Base-by-base conservation (phyloP, 192 early-diverging fungal species). In the Coemansia sp. region DNA sequence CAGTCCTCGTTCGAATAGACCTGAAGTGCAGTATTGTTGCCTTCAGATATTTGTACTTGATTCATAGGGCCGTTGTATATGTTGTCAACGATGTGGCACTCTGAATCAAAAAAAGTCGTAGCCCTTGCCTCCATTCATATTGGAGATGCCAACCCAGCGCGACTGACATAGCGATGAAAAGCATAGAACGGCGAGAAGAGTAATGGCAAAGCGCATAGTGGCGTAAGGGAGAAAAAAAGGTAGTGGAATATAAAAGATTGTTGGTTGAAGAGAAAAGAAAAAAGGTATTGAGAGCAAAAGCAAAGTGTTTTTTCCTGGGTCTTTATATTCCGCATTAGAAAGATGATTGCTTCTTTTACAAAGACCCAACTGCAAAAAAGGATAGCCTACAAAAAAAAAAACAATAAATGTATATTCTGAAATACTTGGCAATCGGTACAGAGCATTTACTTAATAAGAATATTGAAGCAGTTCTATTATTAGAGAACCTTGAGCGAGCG, bases 331-430 rank as follows among this genome's bases (percentile, higher is more conserved):
- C 25, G 25, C 25, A 27, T 27, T 27, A 27, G 1, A 27, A 27
- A 27, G 25, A 27, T 27, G 25, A 27, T 27, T 27, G 25, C 25
- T 27, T 27, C 25, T 27, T 27, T 27, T 34, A 34, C 32, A 37
- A 37, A 37, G 94, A 27, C 89, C 86, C 10, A 97, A 97, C 65
- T 95, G 95, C 4, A 78, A 93, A 37, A 89, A 90, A 67, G 75
- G 66, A 3, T 45, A n/a, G n/a, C n/a, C n/a, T n/a, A n/a, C n/a
- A n/a, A n/a, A n/a, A n/a, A n/a, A n/a, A n/a, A n/a, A n/a, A n/a
- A n/a, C n/a, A n/a, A n/a, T n/a, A n/a, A n/a, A n/a, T n/a, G n/a
- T n/a, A n/a, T n/a, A 27, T 27, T 27, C 25, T 27, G 25, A 1
- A 27, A 27, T 27, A 27, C 25, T 27, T 27, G 1, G 25, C 25